A percentile compares a stretch with the other conserved stretches of the same genome.
Evolutionary conservation across 192 early-diverging fungal species (phyloP).

Genomic region (Coemansia nantahalensis): DNA sequence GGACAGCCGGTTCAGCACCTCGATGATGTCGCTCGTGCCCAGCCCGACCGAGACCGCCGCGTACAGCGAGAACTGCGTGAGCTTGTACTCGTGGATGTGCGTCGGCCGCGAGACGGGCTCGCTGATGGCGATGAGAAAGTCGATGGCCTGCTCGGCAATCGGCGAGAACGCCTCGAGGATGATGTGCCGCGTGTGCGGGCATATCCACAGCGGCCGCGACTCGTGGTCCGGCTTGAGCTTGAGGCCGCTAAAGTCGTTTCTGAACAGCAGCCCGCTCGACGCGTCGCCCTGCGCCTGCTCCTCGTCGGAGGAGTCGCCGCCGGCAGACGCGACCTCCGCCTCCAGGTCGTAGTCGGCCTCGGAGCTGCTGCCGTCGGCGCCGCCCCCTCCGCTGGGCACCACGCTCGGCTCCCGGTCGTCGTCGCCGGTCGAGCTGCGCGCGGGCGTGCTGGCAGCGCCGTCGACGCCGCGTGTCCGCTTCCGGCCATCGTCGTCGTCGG

Average conservation of each 20-base stretch:
- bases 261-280: slow-evolving; percentile 34
- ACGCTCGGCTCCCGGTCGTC: slow-evolving; percentile 1
- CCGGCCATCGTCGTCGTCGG: not conserved
- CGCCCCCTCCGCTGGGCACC: no score
- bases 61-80: slow-evolving; percentile 94
- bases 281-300: slow-evolving; percentile 28
- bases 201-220: slow-evolving; percentile 89
- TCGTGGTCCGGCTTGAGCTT: slow-evolving; percentile 85
- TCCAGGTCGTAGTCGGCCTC: not conserved
- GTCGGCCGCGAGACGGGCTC: slow-evolving; percentile 86
- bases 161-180: slow-evolving; percentile 97
- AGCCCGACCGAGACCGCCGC: slow-evolving; percentile 98
- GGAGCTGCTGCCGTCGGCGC: slow-evolving; percentile 2
- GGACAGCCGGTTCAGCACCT: slow-evolving; percentile 83
- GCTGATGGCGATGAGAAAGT: slow-evolving; percentile 93
- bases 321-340: slow-evolving; percentile 8
- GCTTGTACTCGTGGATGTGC: slow-evolving; percentile 75
- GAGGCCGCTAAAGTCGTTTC: slow-evolving; percentile 73
- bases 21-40: slow-evolving; percentile 86
- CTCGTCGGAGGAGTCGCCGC: no score
- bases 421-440: slow-evolving; percentile 11
- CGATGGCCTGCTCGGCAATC: slow-evolving; percentile 92
- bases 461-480: slow-evolving; percentile 9
- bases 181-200: slow-evolving; percentile 73
- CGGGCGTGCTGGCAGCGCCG: slow-evolving; percentile 14